phyloP scores from a whole-genome alignment of 2,329 filamentous ascomycete species.

The Cordyceps fumosorosea region DNA sequence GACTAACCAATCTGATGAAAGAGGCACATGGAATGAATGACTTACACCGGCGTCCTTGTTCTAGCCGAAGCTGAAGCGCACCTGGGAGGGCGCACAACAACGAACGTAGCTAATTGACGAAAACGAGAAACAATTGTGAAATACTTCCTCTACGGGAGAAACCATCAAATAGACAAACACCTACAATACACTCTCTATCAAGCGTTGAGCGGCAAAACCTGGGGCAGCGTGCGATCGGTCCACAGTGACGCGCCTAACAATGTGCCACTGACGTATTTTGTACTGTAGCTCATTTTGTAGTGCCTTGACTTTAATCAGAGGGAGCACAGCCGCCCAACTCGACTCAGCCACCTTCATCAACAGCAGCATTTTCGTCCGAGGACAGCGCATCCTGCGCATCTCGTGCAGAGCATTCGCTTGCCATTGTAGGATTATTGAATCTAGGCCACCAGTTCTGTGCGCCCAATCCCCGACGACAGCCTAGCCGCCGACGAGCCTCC shows the following conservation, averaged over 20 bases:
- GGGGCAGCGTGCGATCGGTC: background rate
- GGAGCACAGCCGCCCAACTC: background rate
- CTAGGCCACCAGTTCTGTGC: background rate
- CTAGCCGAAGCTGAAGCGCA: no score
- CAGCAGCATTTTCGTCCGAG: background rate
- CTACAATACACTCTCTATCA: no score
- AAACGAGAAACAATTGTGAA: no score
- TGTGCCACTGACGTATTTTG: background rate
- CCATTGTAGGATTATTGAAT: no score
- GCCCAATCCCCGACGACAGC: background rate
- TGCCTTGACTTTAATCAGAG: background rate
- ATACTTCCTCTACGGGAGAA: no score
- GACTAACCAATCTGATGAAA: no score
- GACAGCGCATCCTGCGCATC: background rate
- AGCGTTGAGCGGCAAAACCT: background rate
- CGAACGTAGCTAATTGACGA: no score
- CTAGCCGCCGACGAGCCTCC: background rate
- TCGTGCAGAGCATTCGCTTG: background rate
- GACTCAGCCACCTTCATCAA: background rate
- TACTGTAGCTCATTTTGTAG: background rate
- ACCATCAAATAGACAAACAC: no score
- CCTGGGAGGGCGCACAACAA: no score
- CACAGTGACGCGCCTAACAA: background rate
- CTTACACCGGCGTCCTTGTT: no score
- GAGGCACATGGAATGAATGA: no score